A percentile compares a stretch with the other conserved stretches of the same genome.
Evolutionary conservation across 371 early-diverging fungal species (phyloP).

Genomic region (Zychaea mexicana): DNA sequence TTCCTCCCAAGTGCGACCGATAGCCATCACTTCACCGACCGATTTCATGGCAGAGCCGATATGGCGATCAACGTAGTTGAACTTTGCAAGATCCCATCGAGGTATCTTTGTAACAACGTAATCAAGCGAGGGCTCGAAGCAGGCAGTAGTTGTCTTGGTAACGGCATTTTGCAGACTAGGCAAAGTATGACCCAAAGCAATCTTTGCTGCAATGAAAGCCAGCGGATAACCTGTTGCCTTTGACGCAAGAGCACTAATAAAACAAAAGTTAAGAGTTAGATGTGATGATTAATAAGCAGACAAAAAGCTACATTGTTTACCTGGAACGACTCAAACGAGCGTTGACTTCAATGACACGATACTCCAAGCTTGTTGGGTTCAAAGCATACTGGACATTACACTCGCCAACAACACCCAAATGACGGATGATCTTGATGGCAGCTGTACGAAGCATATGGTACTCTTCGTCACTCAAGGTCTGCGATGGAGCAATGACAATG

Average conservation of each 20-base stretch:
- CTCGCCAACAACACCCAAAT: conserved; percentile 94
- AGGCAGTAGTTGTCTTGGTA: conserved; percentile 88
- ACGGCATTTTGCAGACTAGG: conserved; percentile 87
- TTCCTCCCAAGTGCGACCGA: conserved; percentile 95
- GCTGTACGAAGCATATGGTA: conserved; percentile 93
- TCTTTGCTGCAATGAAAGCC: conserved; percentile 94
- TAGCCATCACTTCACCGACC: conserved; percentile 97
- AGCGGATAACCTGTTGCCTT: conserved; percentile 96
- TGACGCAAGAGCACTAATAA: conserved; percentile 79
- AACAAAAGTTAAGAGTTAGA: not conserved
- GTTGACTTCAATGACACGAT: conserved; percentile 93
- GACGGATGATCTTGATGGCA: conserved; percentile 91
- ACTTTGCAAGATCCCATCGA: conserved; percentile 93
- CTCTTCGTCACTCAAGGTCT: conserved; percentile 91
- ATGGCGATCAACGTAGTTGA: conserved; percentile 81
- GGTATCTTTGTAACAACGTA: conserved; percentile 95
- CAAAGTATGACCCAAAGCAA: conserved; percentile 83
- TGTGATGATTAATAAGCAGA: not conserved
- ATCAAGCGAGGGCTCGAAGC: conserved; percentile 94
- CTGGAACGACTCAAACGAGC: conserved; percentile 84
- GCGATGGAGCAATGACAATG: conserved; percentile 95
- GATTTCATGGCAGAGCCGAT: conserved; percentile 90
- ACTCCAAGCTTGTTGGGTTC: conserved; percentile 84
- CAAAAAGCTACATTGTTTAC: conserved; percentile 4
- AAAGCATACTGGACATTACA: conserved; percentile 96